A percentile compares a stretch with the other conserved stretches of the same genome.
These are phyloP conservation scores for Penicillium decumbens DNA, from an alignment of 2,329 filamentous ascomycete species.

Conservation along the genomic window DNA sequence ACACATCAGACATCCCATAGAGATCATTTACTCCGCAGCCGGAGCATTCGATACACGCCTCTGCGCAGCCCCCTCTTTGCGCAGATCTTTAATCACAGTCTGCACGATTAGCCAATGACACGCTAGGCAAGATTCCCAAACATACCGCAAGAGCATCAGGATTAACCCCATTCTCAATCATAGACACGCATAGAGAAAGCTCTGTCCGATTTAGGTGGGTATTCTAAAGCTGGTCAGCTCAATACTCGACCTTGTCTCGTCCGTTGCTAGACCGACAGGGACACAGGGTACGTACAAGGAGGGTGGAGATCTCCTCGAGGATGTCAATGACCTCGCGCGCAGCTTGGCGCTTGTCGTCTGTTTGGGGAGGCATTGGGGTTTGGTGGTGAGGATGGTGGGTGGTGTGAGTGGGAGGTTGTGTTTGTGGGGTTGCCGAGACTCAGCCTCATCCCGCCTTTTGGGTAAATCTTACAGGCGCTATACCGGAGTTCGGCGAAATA, in stretches of 20 bases:
- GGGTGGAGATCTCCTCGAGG: slow-evolving; percentile 47
- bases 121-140: slow-evolving; percentile 11
- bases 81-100: slow-evolving; percentile 46
- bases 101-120: slow-evolving; percentile 15
- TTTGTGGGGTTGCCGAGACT: neutral
- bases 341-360: slow-evolving; percentile 47
- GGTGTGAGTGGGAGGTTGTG: neutral
- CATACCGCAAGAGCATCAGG: slow-evolving; percentile 89
- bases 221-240: slow-evolving; percentile 56
- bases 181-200: slow-evolving; percentile 87
- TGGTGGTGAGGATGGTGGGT: neutral
- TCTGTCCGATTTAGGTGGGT: slow-evolving; percentile 87
- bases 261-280: neutral
- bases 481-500: too few relatives aligned
- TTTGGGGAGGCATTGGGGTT: slow-evolving; percentile 37
- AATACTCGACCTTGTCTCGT: neutral
- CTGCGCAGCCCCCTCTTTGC: slow-evolving; percentile 36
- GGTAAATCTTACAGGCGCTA: too few relatives aligned
- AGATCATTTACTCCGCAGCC: slow-evolving; percentile 12
- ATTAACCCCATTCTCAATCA: slow-evolving; percentile 96
- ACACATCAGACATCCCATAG: too few relatives aligned
- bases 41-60: slow-evolving; percentile 25
- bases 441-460: neutral
- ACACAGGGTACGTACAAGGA: slow-evolving; percentile 37
- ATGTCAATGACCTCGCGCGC: slow-evolving; percentile 50